Conservation (phyloP, 306 rosid genomes). For the Citrullus mucosospermus region DNA sequence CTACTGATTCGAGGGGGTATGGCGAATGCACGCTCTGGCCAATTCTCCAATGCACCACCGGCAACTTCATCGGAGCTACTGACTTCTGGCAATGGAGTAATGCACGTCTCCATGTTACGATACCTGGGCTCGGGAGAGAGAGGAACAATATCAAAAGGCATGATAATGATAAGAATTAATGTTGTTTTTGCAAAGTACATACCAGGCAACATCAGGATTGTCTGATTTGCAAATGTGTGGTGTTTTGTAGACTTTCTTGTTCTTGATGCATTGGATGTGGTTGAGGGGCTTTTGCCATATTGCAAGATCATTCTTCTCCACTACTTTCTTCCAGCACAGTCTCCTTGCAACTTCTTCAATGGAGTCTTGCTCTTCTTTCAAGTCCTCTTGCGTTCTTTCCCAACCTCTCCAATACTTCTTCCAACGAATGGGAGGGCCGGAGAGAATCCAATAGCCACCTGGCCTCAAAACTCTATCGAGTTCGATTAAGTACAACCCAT, state of each 20-base stretch:
- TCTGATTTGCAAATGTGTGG: slow-evolving; percentile 72
- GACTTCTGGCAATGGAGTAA: slow-evolving; percentile 72
- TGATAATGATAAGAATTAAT: background rate
- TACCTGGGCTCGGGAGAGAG: slow-evolving; percentile 22
- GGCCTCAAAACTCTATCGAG: slow-evolving; percentile 88
- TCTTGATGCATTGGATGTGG: slow-evolving; percentile 56
- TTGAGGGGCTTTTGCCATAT: slow-evolving; percentile 87
- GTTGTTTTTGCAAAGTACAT: slow-evolving; percentile 7
- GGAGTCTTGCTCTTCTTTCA: slow-evolving; percentile 70
- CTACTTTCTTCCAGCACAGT: slow-evolving; percentile 77
- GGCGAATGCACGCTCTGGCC: slow-evolving; percentile 81
- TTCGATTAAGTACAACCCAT: slow-evolving; percentile 78
- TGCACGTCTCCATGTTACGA: slow-evolving; percentile 65
- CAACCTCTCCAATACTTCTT: slow-evolving; percentile 80
- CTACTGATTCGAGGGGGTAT: slow-evolving; percentile 67
- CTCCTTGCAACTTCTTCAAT: slow-evolving; percentile 59
- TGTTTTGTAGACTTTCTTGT: slow-evolving; percentile 36
- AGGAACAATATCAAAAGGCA: background rate
- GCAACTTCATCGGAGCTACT: slow-evolving; percentile 36
- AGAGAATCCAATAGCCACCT: slow-evolving; percentile 94
- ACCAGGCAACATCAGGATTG: slow-evolving; percentile 70
- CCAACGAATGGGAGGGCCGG: slow-evolving; percentile 94
- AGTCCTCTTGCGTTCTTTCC: slow-evolving; percentile 80
- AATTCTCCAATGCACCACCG: slow-evolving; percentile 71
- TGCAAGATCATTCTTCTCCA: slow-evolving; percentile 57